Conservation (phyloP, 2,329 filamentous ascomycete species). For the Pyrenochaeta sp. region DNA sequence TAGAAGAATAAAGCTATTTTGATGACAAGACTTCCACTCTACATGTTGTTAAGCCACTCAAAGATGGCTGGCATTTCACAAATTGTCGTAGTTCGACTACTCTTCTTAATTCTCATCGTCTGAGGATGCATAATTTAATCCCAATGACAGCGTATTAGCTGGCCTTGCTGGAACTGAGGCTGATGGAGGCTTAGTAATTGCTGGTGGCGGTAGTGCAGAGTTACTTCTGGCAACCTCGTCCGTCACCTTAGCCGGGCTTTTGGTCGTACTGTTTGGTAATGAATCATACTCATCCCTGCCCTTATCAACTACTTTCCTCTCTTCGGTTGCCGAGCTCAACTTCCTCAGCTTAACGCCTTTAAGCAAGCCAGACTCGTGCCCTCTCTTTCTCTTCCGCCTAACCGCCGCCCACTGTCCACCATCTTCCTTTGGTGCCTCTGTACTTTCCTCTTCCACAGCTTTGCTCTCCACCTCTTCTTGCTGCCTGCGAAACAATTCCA, state of each 20-base stretch:
- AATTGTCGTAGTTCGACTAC: background rate
- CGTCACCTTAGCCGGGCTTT: background rate
- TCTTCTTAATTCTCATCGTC: constrained; percentile 52
- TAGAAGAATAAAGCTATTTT: too few relatives aligned
- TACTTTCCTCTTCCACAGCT: constrained; percentile 50
- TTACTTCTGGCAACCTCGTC: background rate
- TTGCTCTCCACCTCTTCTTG: constrained; percentile 67
- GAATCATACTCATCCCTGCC: constrained; percentile 3
- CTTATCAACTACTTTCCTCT: constrained; percentile 8
- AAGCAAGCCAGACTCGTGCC: constrained; percentile 45
- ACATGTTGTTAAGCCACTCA: too few relatives aligned
- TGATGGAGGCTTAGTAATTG: constrained; percentile 12
- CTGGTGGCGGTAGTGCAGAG: background rate
- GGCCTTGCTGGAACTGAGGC: constrained; percentile 23
- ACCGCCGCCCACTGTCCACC: constrained; percentile 60
- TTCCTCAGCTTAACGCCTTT: constrained; percentile 57
- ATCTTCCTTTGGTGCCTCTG: constrained; percentile 49
- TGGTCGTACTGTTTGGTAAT: background rate
- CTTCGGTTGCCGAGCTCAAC: constrained; percentile 34
- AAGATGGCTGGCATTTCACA: too few relatives aligned
- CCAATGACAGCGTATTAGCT: constrained; percentile 38
- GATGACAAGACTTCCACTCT: too few relatives aligned
- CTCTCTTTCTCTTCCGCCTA: constrained; percentile 62
- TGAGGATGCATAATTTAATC: constrained; percentile 54
- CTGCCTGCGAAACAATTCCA: constrained; percentile 66